Conservation (phyloP, 2,329 filamentous ascomycete genomes). For the Fusarium sp. region DNA sequence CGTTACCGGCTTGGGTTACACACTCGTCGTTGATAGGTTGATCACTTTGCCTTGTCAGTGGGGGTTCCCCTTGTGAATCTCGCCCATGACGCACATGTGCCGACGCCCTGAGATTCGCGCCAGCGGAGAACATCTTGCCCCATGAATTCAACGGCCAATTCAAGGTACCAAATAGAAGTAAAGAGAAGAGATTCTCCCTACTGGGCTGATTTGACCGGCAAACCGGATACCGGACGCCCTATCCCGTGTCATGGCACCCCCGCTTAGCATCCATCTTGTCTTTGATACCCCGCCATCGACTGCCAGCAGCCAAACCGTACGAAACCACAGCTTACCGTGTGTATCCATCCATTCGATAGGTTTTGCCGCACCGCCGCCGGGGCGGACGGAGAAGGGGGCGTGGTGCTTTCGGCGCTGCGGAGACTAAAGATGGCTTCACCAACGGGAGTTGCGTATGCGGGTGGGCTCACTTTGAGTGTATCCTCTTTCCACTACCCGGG, state of each 20-base stretch:
- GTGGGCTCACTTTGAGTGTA: background rate
- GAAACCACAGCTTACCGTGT: slow-evolving; percentile 4
- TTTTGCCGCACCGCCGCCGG: background rate
- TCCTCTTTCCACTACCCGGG: background rate
- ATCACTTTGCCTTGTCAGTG: background rate
- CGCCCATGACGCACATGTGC: slow-evolving; percentile 15
- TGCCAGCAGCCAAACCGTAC: slow-evolving; percentile 3
- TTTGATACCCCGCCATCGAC: slow-evolving; percentile 39
- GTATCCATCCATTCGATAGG: background rate
- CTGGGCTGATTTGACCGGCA: slow-evolving; percentile 21
- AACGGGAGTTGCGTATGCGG: slow-evolving; percentile 23
- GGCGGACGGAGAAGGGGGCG: slow-evolving; percentile 19
- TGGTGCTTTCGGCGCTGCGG: slow-evolving; percentile 38
- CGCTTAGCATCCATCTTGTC: slow-evolving; percentile 6
- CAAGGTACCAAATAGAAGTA: background rate
- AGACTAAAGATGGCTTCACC: slow-evolving; percentile 24
- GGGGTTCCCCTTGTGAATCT: slow-evolving; percentile 1
- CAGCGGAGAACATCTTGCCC: background rate
- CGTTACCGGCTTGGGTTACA: slow-evolving; percentile 29
- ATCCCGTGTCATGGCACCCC: slow-evolving; percentile 9
- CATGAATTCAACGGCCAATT: background rate
- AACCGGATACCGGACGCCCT: slow-evolving; percentile 7
- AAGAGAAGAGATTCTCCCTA: background rate
- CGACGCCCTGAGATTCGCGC: slow-evolving; percentile 1
- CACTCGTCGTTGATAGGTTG: slow-evolving; percentile 28